Base-by-base conservation (phyloP, 495 filamentous ascomycete species). In the Sordaria brevicollis region DNA sequence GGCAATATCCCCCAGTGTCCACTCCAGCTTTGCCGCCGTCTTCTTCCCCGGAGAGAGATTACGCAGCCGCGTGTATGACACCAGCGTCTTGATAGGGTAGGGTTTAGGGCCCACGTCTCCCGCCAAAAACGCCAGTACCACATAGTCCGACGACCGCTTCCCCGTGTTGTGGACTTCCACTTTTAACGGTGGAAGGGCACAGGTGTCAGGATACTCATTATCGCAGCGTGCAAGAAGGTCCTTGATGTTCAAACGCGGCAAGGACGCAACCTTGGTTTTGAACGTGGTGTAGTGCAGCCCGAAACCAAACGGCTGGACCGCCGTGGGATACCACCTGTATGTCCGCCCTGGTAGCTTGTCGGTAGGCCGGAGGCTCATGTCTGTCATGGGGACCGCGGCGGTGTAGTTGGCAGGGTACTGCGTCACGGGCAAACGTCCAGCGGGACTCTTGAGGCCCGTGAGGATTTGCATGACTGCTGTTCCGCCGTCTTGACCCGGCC, bases 61-160 rank as follows among this genome's bases (percentile, higher is more conserved):
- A 5, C 78, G 77, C 8, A 90, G 70, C 17, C 90, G 82, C 15
- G 82, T 80, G 69, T 89, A 92, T 0, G 86, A 83, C 4, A 87
- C 87, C 0, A 92, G 81, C 74, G 84, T 84, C 76, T 91, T 91
- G 70, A 86, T 86, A 7, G 90, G 89, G 67, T 86, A 81, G 4
- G 89, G 90, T 66, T 74, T 71, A 0, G 89, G 89, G 0, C 90
- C 90, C 49, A 80, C 80, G 5, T 81, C 81, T 3, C 84, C 86
- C 25, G 85, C 80, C 17, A 85, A 71, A 75, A 89, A 92, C 0
- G 77, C 79, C 65, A 92, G 81, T 7, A 82, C 84, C 0, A 88
- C 86, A 70, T 87, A 92, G 74, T 89, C 88, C 0, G 88, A 90
- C 4, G 77, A 70, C 1, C 74, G 74, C 1, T 78, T 74, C 5